Evolutionary conservation across 2,329 filamentous ascomycete genomes (phyloP).

Genomic region (Uncinocarpus reesii): DNA sequence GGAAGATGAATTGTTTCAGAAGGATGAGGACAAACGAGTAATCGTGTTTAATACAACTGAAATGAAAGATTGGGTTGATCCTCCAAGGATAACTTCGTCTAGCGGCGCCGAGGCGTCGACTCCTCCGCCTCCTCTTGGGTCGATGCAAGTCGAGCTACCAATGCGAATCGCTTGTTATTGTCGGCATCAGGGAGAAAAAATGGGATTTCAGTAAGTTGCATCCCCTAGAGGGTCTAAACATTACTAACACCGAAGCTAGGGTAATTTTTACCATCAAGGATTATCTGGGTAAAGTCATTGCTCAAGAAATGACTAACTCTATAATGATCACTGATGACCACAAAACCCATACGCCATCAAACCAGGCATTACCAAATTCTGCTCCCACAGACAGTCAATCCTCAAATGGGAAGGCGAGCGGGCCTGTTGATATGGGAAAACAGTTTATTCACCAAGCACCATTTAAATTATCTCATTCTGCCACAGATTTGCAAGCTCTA

Average conservation of each 20-base stretch:
- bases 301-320: conserved; percentile 73
- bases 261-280: conserved; percentile 95
- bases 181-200: conserved; percentile 85
- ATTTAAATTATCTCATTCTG: conserved; percentile 51
- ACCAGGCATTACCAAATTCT: conserved; percentile 27
- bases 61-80: conserved; percentile 69
- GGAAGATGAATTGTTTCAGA: conserved; percentile 78
- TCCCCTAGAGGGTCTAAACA: background rate
- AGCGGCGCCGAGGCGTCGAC: conserved; percentile 29
- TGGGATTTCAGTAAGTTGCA: conserved; percentile 57
- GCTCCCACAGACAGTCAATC: conserved; percentile 32
- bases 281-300: conserved; percentile 61
- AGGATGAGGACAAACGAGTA: conserved; percentile 68
- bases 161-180: conserved; percentile 98
- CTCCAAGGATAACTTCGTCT: conserved; percentile 45
- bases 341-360: conserved; percentile 60
- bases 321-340: conserved; percentile 98
- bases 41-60: conserved; percentile 88
- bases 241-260: conserved; percentile 26
- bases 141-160: conserved; percentile 70
- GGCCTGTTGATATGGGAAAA: conserved; percentile 25
- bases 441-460: conserved; percentile 29
- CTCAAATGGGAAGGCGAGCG: conserved; percentile 33
- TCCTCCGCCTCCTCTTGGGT: conserved; percentile 40
- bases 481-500: conserved; percentile 52